Base-by-base conservation (phyloP, 2,329 filamentous ascomycete species). In the Exophiala lecanii-corni region DNA sequence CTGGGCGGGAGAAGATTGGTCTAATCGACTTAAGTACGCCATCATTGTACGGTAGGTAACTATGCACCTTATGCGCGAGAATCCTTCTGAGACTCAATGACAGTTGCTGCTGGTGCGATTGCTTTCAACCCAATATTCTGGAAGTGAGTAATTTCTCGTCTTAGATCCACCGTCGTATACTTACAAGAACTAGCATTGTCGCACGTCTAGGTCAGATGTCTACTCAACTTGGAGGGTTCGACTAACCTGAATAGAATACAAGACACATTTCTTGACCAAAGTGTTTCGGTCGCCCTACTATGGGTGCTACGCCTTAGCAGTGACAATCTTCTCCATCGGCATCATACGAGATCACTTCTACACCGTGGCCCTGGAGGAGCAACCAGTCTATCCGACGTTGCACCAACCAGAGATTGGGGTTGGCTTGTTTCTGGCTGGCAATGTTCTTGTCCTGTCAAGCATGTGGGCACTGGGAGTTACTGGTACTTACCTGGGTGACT, bases 61-160 rank as follows among this genome's bases (percentile, higher is more conserved):
- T 17, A 15, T 30, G 41, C 34, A 28, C 16, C 16, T 37, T 25
- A 25, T 35, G 20, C 15, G 23, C 5, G 15, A 7, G 15, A 10
- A 33, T 17, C 36, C 10, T 15, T 32, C 25, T 37, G 45, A 37
- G 33, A 26, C 23, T 26, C 23, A 7, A 7, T 26, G 31, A n/a
- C 55, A 95, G 89, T 92, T 56, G 86, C 88, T 55, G 86, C 82
- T 36, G 75, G 74, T 43, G 78, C 86, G 40, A 94, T 98, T 68
- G 76, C 83, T 36, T 97, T 98, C 70, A 98, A 98, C 68, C 92
- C 92, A 16, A 83, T 92, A n/a, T 97, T 96, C 68, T 98, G 92
- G 92, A 98, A 98, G 89, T 95, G 76, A 74, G 86, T 76, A 15
- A 10, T 15, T 36, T 26, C 12, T 12, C 12, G n/a, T n/a, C n/a